Percentiles rank a stretch among this genome's conserved stretches.
phyloP scores from a whole-genome alignment of 2,329 filamentous ascomycete species.

The Penicillium sp. region DNA sequence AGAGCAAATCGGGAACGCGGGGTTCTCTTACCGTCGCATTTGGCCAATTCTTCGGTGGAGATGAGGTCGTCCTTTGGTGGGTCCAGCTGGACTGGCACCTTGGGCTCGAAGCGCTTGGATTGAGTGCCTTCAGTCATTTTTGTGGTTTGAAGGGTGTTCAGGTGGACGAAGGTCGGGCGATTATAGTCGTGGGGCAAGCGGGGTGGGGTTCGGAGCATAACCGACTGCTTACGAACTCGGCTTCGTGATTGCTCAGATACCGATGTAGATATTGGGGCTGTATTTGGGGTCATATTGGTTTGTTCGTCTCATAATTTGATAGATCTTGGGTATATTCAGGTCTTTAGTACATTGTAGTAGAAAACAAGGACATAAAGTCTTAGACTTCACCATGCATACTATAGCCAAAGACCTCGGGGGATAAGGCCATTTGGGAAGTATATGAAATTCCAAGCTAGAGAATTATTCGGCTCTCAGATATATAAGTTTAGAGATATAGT shows the following conservation, averaged over 20 bases:
- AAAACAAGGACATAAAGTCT: too few species aligned
- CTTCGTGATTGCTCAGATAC: conserved; percentile 9
- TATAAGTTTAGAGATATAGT: too few species aligned
- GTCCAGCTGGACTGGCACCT: conserved; percentile 57
- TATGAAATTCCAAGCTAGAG: too few species aligned
- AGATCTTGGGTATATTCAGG: too few species aligned
- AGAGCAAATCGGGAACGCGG: neutral
- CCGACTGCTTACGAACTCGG: conserved; percentile 17
- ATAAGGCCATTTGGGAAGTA: too few species aligned
- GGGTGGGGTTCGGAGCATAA: conserved; percentile 16
- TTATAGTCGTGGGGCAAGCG: conserved; percentile 25
- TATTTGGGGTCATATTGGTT: neutral
- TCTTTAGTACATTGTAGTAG: too few species aligned
- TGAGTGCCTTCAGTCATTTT: conserved; percentile 33
- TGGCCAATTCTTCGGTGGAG: conserved; percentile 72
- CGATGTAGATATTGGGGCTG: neutral
- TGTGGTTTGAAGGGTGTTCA: neutral
- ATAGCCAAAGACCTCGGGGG: too few species aligned
- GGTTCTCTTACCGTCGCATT: conserved; percentile 70
- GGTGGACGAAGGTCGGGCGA: neutral
- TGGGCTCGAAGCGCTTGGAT: conserved; percentile 43
- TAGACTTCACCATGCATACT: too few species aligned
- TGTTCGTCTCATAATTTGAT: too few species aligned
- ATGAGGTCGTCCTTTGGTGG: conserved; percentile 89
- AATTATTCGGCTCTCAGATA: too few species aligned